phyloP scores from a whole-genome alignment of 768 basidiomycete genomes.

The Tylopilus subfusipes region DNA sequence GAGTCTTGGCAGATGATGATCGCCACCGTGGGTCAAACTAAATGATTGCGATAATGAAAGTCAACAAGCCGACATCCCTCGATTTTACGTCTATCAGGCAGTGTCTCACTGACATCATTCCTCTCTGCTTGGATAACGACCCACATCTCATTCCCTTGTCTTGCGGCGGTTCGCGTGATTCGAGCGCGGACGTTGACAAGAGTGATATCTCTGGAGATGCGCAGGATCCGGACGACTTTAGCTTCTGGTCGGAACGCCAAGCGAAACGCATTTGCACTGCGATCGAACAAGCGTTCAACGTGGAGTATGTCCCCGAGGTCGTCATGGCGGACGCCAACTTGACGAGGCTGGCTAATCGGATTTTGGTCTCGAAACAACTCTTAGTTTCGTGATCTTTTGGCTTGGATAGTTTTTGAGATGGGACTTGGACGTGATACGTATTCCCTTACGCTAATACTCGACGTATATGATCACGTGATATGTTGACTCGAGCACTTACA shows the following conservation, averaged over 20 bases:
- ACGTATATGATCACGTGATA: neutral
- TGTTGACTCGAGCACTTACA: neutral
- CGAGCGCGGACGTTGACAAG: conserved; percentile 10
- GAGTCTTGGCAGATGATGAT: conserved; percentile 25
- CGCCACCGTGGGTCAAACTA: neutral
- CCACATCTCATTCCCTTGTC: conserved; percentile 74
- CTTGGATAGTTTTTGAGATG: neutral
- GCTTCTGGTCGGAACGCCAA: conserved; percentile 88
- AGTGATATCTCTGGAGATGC: conserved; percentile 30
- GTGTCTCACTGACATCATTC: conserved; percentile 72
- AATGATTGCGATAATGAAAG: conserved; percentile 36
- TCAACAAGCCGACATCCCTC: conserved; percentile 61
- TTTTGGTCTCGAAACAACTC: conserved; percentile 72
- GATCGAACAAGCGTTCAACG: conserved; percentile 77
- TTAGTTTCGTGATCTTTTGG: conserved; percentile 26
- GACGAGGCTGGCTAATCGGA: conserved; percentile 76
- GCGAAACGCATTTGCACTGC: conserved; percentile 83
- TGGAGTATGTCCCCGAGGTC: conserved; percentile 88
- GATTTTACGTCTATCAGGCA: conserved; percentile 64
- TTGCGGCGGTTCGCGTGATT: conserved; percentile 42
- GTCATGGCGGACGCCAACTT: conserved; percentile 93
- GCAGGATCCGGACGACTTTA: conserved; percentile 87
- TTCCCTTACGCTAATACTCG: too few relatives aligned
- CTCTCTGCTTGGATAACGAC: conserved; percentile 84
- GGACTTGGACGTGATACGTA: neutral